Percentiles rank a stretch among this genome's conserved stretches.
Conservation (phyloP, 495 filamentous ascomycete genomes). For the Penicillium nucicola region DNA sequence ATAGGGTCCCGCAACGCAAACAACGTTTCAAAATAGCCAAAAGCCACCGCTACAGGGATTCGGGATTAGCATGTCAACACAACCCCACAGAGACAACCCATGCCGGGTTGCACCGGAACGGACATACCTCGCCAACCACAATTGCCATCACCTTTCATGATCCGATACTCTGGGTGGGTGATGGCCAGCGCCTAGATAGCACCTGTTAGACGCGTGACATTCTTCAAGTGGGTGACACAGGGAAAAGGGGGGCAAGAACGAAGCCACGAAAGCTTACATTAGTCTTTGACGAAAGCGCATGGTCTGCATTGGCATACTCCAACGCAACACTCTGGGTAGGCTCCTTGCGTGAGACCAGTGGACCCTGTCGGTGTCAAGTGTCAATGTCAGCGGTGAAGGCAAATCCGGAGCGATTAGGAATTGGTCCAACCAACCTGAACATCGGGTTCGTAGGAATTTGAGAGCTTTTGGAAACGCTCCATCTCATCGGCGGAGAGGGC, state of each 20-base stretch:
- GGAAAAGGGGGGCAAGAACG: not conserved
- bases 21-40: constrained; percentile 87
- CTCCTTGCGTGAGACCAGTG: constrained; percentile 74
- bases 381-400: constrained; percentile 4
- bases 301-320: constrained; percentile 91
- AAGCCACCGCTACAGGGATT: constrained; percentile 70
- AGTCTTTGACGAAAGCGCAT: constrained; percentile 79
- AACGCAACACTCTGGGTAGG: constrained; percentile 74
- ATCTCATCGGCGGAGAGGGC: constrained; percentile 48
- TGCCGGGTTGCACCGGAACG: constrained; percentile 13
- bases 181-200: constrained; percentile 65
- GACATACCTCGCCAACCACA: constrained; percentile 93
- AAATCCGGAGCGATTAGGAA: not conserved
- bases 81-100: not conserved
- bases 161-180: constrained; percentile 84
- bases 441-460: constrained; percentile 63
- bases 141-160: constrained; percentile 88
- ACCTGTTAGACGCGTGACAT: constrained; percentile 16
- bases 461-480: constrained; percentile 52
- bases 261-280: constrained; percentile 54
- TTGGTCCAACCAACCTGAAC: constrained; percentile 48
- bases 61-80: constrained; percentile 13
- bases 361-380: constrained; percentile 55
- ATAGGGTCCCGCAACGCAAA: constrained; percentile 60
- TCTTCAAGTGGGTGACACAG: not conserved